These are phyloP conservation scores for Claviceps paspali DNA, from an alignment of 2,329 filamentous ascomycete species.

Conservation along the genomic window DNA sequence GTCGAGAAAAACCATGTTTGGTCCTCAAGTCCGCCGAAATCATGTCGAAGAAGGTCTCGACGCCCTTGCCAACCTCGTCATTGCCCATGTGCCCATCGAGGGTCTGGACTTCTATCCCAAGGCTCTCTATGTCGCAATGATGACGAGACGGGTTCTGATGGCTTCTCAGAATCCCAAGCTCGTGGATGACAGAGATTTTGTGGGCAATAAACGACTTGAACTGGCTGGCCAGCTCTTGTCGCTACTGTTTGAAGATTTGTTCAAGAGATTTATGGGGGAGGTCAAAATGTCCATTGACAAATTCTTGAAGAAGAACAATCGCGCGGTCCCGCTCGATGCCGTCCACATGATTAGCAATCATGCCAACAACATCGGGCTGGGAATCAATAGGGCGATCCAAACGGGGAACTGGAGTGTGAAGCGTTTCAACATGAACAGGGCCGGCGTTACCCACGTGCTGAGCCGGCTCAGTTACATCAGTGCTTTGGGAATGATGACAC, in stretches of 20 bases:
- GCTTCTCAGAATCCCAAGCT: slow-evolving; percentile 76
- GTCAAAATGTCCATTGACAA: slow-evolving; percentile 94
- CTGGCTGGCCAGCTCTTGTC: slow-evolving; percentile 88
- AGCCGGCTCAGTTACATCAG: slow-evolving; percentile 93
- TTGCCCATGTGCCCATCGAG: slow-evolving; percentile 85
- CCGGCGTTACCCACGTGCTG: slow-evolving; percentile 89
- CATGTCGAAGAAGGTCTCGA: slow-evolving; percentile 86
- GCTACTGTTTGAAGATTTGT: slow-evolving; percentile 89
- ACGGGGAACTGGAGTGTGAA: slow-evolving; percentile 97
- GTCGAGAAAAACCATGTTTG: slow-evolving; percentile 42
- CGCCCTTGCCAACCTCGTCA: slow-evolving; percentile 79
- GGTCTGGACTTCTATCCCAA: slow-evolving; percentile 95
- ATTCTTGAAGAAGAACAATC: slow-evolving; percentile 82
- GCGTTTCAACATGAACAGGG: slow-evolving; percentile 96
- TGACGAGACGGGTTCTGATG: slow-evolving; percentile 94
- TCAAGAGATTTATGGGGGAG: slow-evolving; percentile 84
- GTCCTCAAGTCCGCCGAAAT: slow-evolving; percentile 50
- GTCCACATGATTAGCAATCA: slow-evolving; percentile 71
- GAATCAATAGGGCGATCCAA: slow-evolving; percentile 90
- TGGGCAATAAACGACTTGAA: slow-evolving; percentile 93
- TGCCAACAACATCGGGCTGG: slow-evolving; percentile 74
- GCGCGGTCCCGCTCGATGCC: slow-evolving; percentile 78
- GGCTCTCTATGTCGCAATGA: slow-evolving; percentile 88
- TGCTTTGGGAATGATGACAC: slow-evolving; percentile 97
- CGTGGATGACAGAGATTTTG: slow-evolving; percentile 93